Base-by-base conservation (phyloP, 495 filamentous ascomycete genomes). In the Pyrenopolyporus hunteri region DNA sequence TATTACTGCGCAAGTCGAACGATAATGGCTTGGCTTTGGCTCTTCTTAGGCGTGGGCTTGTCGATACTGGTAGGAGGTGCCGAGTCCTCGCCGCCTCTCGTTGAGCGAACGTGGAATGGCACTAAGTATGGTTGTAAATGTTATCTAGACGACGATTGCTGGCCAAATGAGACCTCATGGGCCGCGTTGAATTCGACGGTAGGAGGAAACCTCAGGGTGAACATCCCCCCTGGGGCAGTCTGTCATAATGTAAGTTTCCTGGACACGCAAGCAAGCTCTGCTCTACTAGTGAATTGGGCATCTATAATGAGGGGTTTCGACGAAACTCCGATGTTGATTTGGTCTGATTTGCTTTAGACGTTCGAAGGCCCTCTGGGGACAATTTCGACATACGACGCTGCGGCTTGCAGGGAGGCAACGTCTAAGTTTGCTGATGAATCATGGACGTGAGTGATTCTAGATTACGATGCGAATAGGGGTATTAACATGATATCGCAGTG, bases 51-150 rank as follows among this genome's bases (percentile, higher is more conserved):
- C 6, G 26, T 22, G 17, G 55, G 25, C 39, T 33, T 67, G 17
- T 55, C 57, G 13, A 25, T 14, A 10, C 28, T 55, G 2, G 17
- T 61, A 28, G 11, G 29, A 2, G 35, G 42, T 39, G 57, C 25
- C 10, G 5, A 42, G 13, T 57, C 51, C 42, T 25, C 33, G 6
- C 50, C 51, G 10, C 10, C 31, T 9, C 58, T 69, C 64, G 70
- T 72, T n/a, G 37, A 66, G 10, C 47, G 62, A 25, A 70, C 31
- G 6, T 72, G 70, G 64, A 66, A 71, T 13, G 69, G 71, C 1
- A 40, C 45, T 19, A 54, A 62, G 13, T 78, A 77, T 61, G 73
- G 75, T 1, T 80, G 76, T 67, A 80, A 79, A 56, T 80, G 77
- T 40, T 71, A 70, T 47, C 42, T 67, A 0, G 77, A 70, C 11